Evolutionary conservation across 1,284 basidiomycete genomes (phyloP), one percentile per base, ranked within the genome.

Genomic region (Pseudozyma hubeiensis): DNA sequence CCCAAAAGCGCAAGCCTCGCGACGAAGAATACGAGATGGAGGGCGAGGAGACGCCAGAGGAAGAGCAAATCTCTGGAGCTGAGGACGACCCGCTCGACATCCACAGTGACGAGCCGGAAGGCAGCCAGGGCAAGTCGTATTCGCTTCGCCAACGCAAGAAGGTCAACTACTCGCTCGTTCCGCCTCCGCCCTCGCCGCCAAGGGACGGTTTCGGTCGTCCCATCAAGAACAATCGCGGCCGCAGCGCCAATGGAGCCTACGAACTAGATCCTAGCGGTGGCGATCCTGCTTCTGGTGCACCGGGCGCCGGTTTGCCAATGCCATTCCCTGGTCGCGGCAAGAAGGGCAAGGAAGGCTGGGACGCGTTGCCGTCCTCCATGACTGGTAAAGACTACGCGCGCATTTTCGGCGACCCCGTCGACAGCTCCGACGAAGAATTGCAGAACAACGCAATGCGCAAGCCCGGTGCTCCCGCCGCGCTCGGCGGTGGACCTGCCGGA

Each of bases 371-470:
- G 19, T 59, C 70, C 10, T 71, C 74, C 19, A 81, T 84, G 81
- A 60, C 76, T 3, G 80, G 80, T 56, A 81, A 80, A 55, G 79
- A 83, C 53, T 81, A 82, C 40, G 81, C 79, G 1, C 56, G 63
- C n/a, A 70, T 77, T 33, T 83, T 83, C 60, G 82, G 82, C 53
- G 79, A 77, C 40, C 66, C 64, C 4, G 57, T 68, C 59, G 80
- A 83, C 53, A 79, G 75, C 48, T 83, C 81, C 16, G 81, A 83
- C 44, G 81, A 83, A 34, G 81, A 82, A 54, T 54, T 71, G 54
- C 74, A 67, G 46, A 73, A 64, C 55, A 75, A 71, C 48, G 60
- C 68, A 7, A 46, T 67, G 31, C 55, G 60, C 43, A 70, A 80
- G 46, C 66, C 78, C 1, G 75, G 68, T 29, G 70, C 50, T 16